Conservation (phyloP, 2,329 filamentous ascomycete genomes). For the Exophiala phaeomuriformis region DNA sequence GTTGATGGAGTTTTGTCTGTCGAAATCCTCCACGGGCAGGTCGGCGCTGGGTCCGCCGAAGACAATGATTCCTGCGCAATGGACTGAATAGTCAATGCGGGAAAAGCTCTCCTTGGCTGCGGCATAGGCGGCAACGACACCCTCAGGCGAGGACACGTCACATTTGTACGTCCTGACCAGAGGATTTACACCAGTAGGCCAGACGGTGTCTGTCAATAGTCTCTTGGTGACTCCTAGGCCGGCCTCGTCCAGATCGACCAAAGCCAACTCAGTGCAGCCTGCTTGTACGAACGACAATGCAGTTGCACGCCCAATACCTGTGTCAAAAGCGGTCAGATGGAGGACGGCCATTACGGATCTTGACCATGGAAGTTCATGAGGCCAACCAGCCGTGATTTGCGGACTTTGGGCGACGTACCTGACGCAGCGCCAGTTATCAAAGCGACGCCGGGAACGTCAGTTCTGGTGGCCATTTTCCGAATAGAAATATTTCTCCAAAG, state of each 20-base stretch:
- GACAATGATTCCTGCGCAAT: conserved; percentile 49
- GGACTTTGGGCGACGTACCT: background rate
- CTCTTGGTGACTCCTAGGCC: conserved; percentile 8
- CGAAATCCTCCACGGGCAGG: conserved; percentile 44
- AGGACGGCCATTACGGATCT: too few species aligned
- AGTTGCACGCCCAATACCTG: conserved; percentile 79
- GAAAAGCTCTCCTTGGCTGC: conserved; percentile 34
- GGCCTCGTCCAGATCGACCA: conserved; percentile 12
- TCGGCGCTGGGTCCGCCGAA: conserved; percentile 40
- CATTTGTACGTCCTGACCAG: conserved; percentile 31
- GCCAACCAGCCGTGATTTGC: too few species aligned
- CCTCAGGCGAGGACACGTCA: conserved; percentile 44
- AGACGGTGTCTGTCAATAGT: conserved; percentile 27
- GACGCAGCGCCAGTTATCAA: conserved; percentile 12
- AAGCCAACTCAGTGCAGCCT: conserved; percentile 46
- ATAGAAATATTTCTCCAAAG: background rate
- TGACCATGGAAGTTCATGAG: background rate
- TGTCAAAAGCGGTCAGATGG: conserved; percentile 37
- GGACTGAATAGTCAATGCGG: conserved; percentile 51
- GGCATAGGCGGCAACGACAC: conserved; percentile 36
- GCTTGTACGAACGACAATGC: conserved; percentile 69
- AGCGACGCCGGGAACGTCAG: conserved; percentile 14
- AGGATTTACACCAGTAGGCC: conserved; percentile 30
- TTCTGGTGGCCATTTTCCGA: conserved; percentile 5
- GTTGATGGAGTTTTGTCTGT: conserved; percentile 50